A percentile compares a stretch with the other conserved stretches of the same genome.
Evolutionary conservation across 768 basidiomycete species (phyloP).

Genomic region (Nevesoporus exiguus): DNA sequence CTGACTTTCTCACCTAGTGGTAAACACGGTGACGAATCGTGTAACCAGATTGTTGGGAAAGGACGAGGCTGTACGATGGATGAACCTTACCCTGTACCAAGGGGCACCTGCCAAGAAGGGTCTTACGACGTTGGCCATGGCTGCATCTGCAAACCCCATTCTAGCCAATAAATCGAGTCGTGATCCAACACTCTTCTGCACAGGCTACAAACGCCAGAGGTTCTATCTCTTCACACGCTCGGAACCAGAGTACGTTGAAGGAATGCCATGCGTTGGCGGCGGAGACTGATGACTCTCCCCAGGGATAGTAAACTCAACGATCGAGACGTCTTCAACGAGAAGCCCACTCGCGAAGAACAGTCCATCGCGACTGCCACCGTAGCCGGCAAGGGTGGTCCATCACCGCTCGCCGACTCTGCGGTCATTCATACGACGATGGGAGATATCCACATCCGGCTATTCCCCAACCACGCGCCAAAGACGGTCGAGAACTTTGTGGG

Average conservation of each 20-base stretch:
- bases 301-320: conserved; percentile 87
- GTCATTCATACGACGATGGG: conserved; percentile 95
- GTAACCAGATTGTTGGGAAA: conserved; percentile 87
- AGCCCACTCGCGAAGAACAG: conserved; percentile 94
- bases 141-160: conserved; percentile 92
- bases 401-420: conserved; percentile 71
- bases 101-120: conserved; percentile 89
- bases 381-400: conserved; percentile 51
- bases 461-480: conserved; percentile 90
- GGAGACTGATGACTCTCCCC: background rate
- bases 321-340: conserved; percentile 97
- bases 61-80: conserved; percentile 88
- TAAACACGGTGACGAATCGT: conserved; percentile 92
- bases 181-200: conserved; percentile 91
- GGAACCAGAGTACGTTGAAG: conserved; percentile 77
- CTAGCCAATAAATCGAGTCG: conserved; percentile 78
- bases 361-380: conserved; percentile 67
- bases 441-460: conserved; percentile 85
- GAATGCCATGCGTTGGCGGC: background rate
- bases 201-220: conserved; percentile 87
- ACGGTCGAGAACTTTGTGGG: conserved; percentile 98
- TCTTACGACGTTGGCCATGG: conserved; percentile 87
- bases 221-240: conserved; percentile 94
- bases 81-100: conserved; percentile 89
- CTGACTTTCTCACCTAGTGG: conserved; percentile 48